phyloP scores from a whole-genome alignment of 768 basidiomycete species.

The Termitomyces sp. region DNA sequence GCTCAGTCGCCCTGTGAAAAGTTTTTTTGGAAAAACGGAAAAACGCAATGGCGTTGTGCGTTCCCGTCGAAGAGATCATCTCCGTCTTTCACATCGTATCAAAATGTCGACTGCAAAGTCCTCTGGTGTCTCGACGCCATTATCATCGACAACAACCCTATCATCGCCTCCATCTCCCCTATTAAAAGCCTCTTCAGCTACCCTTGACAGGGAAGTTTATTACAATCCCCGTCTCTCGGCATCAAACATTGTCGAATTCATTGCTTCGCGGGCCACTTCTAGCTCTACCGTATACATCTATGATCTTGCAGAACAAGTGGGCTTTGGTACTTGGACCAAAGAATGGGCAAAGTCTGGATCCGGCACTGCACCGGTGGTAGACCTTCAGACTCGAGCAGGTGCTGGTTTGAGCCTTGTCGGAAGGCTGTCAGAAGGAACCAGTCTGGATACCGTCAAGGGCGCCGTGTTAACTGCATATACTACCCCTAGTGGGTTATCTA shows the following conservation, averaged over 20 bases:
- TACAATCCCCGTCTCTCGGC: slow-evolving; percentile 47
- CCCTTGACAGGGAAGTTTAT: slow-evolving; percentile 29
- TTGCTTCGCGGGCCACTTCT: slow-evolving; percentile 51
- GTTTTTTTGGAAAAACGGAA: slow-evolving; percentile 16
- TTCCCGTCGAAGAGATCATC: background rate
- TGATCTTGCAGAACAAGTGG: slow-evolving; percentile 81
- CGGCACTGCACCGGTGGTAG: slow-evolving; percentile 52
- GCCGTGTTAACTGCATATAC: slow-evolving; percentile 76
- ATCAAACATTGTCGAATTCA: slow-evolving; percentile 64
- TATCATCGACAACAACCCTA: slow-evolving; percentile 38
- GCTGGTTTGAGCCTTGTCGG: slow-evolving; percentile 81
- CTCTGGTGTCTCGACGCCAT: slow-evolving; percentile 38
- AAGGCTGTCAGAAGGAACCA: slow-evolving; percentile 75
- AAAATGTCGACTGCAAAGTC: slow-evolving; percentile 17
- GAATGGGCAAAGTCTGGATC: slow-evolving; percentile 49
- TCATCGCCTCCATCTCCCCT: slow-evolving; percentile 35
- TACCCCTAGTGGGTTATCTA: slow-evolving; percentile 76
- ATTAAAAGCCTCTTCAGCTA: slow-evolving; percentile 22
- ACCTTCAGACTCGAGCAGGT: slow-evolving; percentile 80
- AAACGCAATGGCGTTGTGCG: slow-evolving; percentile 5
- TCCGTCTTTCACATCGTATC: background rate
- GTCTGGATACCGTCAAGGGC: slow-evolving; percentile 57
- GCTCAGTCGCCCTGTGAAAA: slow-evolving; percentile 23
- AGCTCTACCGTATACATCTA: slow-evolving; percentile 77
- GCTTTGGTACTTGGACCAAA: slow-evolving; percentile 73